Conservation (phyloP, 1,284 basidiomycete species). For the Papiliotrema nemorosa region DNA sequence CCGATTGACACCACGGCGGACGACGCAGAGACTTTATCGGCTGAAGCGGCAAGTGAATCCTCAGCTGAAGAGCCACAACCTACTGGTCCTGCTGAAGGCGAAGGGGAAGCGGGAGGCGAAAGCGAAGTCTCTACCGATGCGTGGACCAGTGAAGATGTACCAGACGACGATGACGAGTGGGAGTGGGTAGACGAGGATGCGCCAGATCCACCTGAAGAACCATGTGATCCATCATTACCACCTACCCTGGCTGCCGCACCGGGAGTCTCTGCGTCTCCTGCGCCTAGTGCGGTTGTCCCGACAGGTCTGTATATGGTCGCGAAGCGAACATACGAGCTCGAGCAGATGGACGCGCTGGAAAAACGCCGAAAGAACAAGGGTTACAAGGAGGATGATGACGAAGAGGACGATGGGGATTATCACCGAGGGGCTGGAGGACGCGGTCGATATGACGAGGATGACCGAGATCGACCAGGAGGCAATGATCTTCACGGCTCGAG, state of each 20-base stretch:
- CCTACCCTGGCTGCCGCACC: too few species aligned
- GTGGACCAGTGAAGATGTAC: too few species aligned
- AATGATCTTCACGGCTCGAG: background rate
- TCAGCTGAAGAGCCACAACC: too few species aligned
- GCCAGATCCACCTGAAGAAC: background rate
- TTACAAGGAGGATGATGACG: background rate
- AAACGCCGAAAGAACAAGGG: conserved; percentile 4
- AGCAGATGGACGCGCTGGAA: background rate
- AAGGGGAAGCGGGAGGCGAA: too few species aligned
- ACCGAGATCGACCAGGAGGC: background rate
- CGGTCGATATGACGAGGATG: background rate
- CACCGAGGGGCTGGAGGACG: background rate
- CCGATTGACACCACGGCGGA: background rate
- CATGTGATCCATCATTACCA: too few species aligned
- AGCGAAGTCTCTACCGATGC: too few species aligned
- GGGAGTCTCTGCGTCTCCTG: too few species aligned
- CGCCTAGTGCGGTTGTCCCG: too few species aligned
- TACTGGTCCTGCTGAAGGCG: too few species aligned
- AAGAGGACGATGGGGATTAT: background rate
- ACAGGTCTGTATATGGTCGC: too few species aligned
- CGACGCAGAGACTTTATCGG: background rate
- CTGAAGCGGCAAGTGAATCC: too few species aligned
- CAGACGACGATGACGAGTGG: conserved; percentile 1
- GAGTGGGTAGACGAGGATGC: background rate
- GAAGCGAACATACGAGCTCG: background rate